Percentiles rank a stretch among this genome's conserved stretches.
Evolutionary conservation across 2,329 filamentous ascomycete genomes (phyloP).

Genomic region (Pseudocercospora eumusae): DNA sequence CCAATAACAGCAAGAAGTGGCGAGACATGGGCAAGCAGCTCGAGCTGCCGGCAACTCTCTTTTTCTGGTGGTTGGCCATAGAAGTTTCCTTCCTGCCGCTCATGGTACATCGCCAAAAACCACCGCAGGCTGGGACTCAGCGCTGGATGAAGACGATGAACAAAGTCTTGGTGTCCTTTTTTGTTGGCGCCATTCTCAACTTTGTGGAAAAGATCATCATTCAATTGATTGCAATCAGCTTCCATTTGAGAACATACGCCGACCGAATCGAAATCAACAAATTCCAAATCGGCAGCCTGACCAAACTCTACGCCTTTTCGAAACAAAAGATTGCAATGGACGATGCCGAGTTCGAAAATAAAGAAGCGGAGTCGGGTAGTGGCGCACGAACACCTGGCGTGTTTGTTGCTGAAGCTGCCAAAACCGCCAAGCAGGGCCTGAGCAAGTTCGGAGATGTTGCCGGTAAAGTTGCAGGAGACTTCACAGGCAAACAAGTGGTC

Average conservation of each 20-base stretch:
- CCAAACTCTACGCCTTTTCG: slow-evolving; percentile 66
- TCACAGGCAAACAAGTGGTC: slow-evolving; percentile 72
- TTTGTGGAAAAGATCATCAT: slow-evolving; percentile 91
- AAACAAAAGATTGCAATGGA: slow-evolving; percentile 67
- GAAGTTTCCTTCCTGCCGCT: slow-evolving; percentile 84
- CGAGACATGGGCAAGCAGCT: slow-evolving; percentile 81
- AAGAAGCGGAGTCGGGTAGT: slow-evolving; percentile 46
- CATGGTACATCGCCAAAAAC: slow-evolving; percentile 65
- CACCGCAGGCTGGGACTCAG: slow-evolving; percentile 51
- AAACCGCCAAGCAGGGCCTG: slow-evolving; percentile 72
- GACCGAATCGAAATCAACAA: slow-evolving; percentile 92
- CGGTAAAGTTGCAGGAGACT: slow-evolving; percentile 83
- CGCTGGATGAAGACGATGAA: slow-evolving; percentile 77
- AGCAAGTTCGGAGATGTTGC: slow-evolving; percentile 83
- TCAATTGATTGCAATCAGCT: slow-evolving; percentile 90
- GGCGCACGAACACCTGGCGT: slow-evolving; percentile 74
- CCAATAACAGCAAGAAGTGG: slow-evolving; percentile 91
- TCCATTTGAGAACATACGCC: slow-evolving; percentile 86
- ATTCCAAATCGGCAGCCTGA: slow-evolving; percentile 72
- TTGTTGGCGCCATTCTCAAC: slow-evolving; percentile 77
- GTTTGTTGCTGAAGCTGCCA: slow-evolving; percentile 67
- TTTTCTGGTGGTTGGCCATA: slow-evolving; percentile 88
- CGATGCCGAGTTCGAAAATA: slow-evolving; percentile 74
- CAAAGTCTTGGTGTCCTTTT: slow-evolving; percentile 83
- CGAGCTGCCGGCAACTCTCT: slow-evolving; percentile 80